These are phyloP conservation scores for Rhizopogon vulgaris DNA, from an alignment of 768 basidiomycete species.

Conservation along the genomic window DNA sequence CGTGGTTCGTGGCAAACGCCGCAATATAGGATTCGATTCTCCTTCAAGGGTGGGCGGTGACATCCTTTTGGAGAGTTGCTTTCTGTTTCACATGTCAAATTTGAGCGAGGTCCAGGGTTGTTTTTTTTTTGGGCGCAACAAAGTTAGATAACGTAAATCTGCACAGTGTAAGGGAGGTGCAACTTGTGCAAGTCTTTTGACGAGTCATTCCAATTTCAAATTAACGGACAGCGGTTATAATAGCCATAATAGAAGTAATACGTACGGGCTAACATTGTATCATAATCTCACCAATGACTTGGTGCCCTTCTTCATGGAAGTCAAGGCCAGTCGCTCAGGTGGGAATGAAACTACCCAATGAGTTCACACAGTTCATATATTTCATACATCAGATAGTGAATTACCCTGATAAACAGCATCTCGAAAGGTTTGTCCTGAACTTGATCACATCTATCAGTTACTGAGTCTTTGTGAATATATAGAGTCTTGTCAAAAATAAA, in stretches of 20 bases:
- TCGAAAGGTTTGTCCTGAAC: conserved; percentile 41
- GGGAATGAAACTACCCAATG: conserved; percentile 3
- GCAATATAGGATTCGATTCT: not conserved
- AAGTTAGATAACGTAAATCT: no score
- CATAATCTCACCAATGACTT: conserved; percentile 20
- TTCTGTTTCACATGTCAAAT: not conserved
- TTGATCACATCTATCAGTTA: not conserved
- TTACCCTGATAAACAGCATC: conserved; percentile 60
- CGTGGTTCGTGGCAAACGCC: not conserved
- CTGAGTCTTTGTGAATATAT: not conserved
- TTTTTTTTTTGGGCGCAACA: no score
- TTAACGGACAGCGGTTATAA: no score
- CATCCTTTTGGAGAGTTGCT: no score
- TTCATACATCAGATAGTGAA: conserved; percentile 47
- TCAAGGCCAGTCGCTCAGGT: conserved; percentile 74
- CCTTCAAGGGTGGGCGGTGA: not conserved
- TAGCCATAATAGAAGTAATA: no score
- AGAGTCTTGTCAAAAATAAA: conserved; percentile 78
- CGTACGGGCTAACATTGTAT: no score
- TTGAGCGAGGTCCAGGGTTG: no score
- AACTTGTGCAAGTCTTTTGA: no score
- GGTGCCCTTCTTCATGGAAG: conserved; percentile 81
- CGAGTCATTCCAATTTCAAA: no score
- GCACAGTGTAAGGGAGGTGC: no score
- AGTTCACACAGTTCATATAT: not conserved